Evolutionary conservation across 2,329 filamentous ascomycete genomes (phyloP), one percentile per base, ranked within the genome.

Genomic region (Cladosporium sp.): DNA sequence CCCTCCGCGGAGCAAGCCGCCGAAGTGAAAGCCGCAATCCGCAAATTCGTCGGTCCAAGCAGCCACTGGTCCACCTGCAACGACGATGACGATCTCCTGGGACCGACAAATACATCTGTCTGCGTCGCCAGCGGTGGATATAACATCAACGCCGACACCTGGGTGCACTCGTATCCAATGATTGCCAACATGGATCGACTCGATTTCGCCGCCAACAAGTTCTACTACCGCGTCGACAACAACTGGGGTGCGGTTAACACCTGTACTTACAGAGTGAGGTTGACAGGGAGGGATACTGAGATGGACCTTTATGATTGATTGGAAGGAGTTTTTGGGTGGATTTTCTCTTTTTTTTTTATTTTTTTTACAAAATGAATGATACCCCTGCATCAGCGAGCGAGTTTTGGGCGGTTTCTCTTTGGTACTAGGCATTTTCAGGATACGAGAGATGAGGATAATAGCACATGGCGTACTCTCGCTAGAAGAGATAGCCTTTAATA

Each of bases 161-260:
- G 71, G 51, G 59, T 74, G 17, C 73, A 76, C 59, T 68, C 64
- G 1, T 71, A 71, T 42, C 55, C 64, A 8, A 58, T 74, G 18
- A 62, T 64, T 24, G 63, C 61, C n/a, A 37, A 48, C 30, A 52
- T 61, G 12, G 39, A 52, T 13, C 45, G 43, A 9, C 24, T 59
- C 19, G 59, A 61, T 7, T 51, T 66, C 2, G 59, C 64, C 4
- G 62, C 70, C 13, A 57, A 61, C 17, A 66, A 65, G 41, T 60
- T 68, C 18, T 62, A 73, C 29, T 56, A 76, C 27, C 63, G 72
- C 12, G 70, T 73, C 4, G 57, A 58, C 9, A 63, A 58, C 44
- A 77, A 75, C 54, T 75, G 70, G 68, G 74, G 73, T 30, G 61
- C 61, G 2, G 62, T 68, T 18, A 68, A 68, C 54, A 75, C 74